Base-by-base conservation (phyloP, 768 basidiomycete genomes). In the Kwoniella sp. region DNA sequence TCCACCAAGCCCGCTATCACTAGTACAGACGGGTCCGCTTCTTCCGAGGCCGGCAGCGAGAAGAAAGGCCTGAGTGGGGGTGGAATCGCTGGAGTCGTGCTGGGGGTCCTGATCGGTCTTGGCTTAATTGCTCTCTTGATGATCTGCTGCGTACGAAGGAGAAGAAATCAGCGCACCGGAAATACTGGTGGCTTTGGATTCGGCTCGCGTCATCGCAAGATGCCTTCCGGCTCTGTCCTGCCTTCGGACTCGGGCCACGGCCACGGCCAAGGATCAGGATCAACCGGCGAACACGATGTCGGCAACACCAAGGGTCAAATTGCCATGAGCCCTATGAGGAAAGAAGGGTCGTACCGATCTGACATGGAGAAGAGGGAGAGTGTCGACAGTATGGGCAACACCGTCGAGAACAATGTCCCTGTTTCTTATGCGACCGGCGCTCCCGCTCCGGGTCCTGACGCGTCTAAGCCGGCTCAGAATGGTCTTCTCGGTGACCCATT, bases 61-160 rank as follows among this genome's bases (percentile, higher is more conserved):
- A 65, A 60, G 23, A 45, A 25, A 37, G 63, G 50, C 2, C 13
- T 70, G 22, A 31, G 51, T 22, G 68, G 72, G 17, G 72, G 72
- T 8, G 72, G 64, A 9, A 69, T 73, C n/a, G 72, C 57, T 9
- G 73, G 73, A 9, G 67, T 73, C 15, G 73, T 71, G 22, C 41
- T 68, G 38, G 73, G 73, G 5, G 63, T 67, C 4, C 20, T 73
- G 5, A 54, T 34, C 28, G 68, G 52, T 20, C 50, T 70, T 7
- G 59, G 29, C 11, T 7, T 61, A 25, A 22, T 68, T 4, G 64
- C 38, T 7, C 37, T 69, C 2, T 53, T 69, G 1, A 22, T 34
- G 2, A 31, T 67, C 25, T 61, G 65, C 37, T 67, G 53, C 47
- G 28, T 61, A 20, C n/a, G 61, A 47, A 63, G 54, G 23, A 28